Base-by-base conservation (phyloP, 73 alveolate species). In the Paramecium tetraurelia region DNA sequence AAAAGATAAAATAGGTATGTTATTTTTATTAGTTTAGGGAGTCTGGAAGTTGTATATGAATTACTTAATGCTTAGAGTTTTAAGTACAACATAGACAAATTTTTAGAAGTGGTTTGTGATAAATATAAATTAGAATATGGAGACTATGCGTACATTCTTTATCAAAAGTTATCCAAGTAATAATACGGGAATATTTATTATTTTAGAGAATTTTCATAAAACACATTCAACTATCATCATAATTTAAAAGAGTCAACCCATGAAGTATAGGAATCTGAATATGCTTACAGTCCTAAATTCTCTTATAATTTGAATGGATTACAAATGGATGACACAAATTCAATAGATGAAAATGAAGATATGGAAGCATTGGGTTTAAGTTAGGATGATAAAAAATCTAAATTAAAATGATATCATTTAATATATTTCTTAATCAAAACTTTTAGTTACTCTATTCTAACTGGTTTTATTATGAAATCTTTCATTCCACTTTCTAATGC, bases 401-500 rank as follows among this genome's bases (percentile, higher is more conserved):
- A 53, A 53, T 14, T 63, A 24, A 63, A 72, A 35, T 72, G 24
- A 35, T 35, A 33, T 72, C 86, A 72, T 35, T 36, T 36, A 36
- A 35, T 29, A 72, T 72, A 72, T 36, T 72, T 72, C 46, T 31
- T 20, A 9, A 72, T 33, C 24, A 72, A 72, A 12, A 20, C 59
- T 38, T 72, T 33, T 12, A 72, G 7, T 36, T 89, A 63, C 18
- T 40, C 88, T 35, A 53, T 44, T 83, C 86, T 89, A 41, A 89
- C 75, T 35, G 94, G 92, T 57, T 89, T 89, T 1, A 83, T 46
- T 12, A 89, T 40, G 12, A 24, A 89, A 71, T 89, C 94, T 50
- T 71, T 83, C 86, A 89, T 70, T 21, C 94, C 94, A 43, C 80
- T 20, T 9, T 69, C 70, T 24, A 36, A 41, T 24, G 94, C 89